Evolutionary conservation across 495 filamentous ascomycete species (phyloP).

Genomic region (Opeltia flavorubescens): DNA sequence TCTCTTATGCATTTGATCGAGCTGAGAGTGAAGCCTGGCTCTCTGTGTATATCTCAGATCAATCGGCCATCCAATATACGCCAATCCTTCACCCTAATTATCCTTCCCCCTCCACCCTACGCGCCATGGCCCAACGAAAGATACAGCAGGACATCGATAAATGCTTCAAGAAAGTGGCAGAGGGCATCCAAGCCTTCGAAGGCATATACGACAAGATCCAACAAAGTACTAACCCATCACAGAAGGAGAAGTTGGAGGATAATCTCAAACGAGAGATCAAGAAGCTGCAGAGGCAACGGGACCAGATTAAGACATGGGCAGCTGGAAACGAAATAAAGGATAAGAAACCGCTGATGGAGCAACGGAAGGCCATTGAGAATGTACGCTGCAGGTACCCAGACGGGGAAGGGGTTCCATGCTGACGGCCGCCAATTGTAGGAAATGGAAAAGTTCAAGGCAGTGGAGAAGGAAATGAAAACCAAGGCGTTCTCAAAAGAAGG

Average conservation of each 20-base stretch:
- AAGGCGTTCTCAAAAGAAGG: constrained; percentile 99
- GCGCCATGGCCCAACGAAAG: constrained; percentile 81
- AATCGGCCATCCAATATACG: too few relatives aligned
- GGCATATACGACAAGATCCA: constrained; percentile 91
- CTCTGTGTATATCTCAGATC: too few relatives aligned
- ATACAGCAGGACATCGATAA: constrained; percentile 94
- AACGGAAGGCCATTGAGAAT: constrained; percentile 90
- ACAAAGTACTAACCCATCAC: constrained; percentile 74
- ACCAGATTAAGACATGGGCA: constrained; percentile 99
- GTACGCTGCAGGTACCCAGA: constrained; percentile 34
- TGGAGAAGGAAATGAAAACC: constrained; percentile 99
- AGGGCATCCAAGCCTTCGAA: constrained; percentile 88
- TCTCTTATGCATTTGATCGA: background rate
- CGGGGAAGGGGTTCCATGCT: constrained; percentile 8
- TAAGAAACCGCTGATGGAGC: constrained; percentile 84
- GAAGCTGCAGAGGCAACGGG: constrained; percentile 91
- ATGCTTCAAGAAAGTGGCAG: constrained; percentile 92
- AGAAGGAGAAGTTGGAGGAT: constrained; percentile 96
- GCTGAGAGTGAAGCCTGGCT: too few relatives aligned
- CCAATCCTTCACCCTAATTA: background rate
- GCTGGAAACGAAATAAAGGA: constrained; percentile 97
- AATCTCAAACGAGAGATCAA: constrained; percentile 98
- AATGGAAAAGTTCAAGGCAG: constrained; percentile 99
- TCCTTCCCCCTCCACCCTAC: constrained; percentile 2
- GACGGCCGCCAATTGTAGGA: constrained; percentile 43